Conservation (phyloP, 179 eudicot species). For the Carnegiea gigantea region DNA sequence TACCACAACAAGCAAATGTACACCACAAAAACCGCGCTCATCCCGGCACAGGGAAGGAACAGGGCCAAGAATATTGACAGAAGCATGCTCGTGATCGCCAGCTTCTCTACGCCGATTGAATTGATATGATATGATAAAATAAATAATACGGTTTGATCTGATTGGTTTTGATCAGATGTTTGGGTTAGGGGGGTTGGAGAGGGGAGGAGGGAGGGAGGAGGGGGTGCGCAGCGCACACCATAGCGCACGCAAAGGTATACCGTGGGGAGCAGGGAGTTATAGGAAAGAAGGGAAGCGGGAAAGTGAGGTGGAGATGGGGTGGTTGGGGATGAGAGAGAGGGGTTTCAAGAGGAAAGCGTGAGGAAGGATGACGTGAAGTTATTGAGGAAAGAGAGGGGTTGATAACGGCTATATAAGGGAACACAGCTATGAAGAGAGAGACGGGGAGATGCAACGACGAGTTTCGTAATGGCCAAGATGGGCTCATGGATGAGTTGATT, state of each 20-base stretch:
- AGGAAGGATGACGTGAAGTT: neutral
- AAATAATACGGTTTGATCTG: neutral
- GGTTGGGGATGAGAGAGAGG: slow-evolving; percentile 3
- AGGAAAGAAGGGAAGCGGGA: neutral
- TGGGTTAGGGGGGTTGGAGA: neutral
- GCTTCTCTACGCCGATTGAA: neutral
- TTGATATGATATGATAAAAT: neutral
- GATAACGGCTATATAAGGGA: slow-evolving; percentile 24
- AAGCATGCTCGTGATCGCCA: slow-evolving; percentile 33
- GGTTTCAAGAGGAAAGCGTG: slow-evolving; percentile 4
- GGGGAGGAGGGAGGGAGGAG: neutral
- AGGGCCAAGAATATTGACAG: slow-evolving; percentile 64
- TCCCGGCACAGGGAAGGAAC: slow-evolving; percentile 78
- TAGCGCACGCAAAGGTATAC: neutral
- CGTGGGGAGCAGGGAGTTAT: neutral
- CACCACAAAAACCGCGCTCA: slow-evolving; percentile 70
- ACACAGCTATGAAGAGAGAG: neutral
- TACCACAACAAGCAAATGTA: slow-evolving; percentile 75
- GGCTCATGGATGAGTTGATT: too few relatives aligned
- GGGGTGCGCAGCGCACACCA: neutral
- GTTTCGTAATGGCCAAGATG: neutral
- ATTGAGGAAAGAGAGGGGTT: neutral
- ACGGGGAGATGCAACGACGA: slow-evolving; percentile 11
- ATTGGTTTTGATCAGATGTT: neutral
- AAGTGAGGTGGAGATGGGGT: slow-evolving; percentile 12